Base-by-base conservation (phyloP, 2,329 filamentous ascomycete genomes). In the Diaporthe citrichinensis region DNA sequence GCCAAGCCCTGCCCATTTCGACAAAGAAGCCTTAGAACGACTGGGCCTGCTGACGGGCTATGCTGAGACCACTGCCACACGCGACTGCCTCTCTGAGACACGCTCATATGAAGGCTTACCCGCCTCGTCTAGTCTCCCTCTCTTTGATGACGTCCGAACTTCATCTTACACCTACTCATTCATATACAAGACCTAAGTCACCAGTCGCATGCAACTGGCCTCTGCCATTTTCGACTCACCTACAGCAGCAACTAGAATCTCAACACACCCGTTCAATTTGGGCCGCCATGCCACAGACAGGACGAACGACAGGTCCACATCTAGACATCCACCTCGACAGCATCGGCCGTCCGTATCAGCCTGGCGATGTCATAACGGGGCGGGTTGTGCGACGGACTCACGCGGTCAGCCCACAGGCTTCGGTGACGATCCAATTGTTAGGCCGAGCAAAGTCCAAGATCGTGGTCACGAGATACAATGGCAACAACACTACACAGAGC, bases 391-490 rank as follows among this genome's bases (percentile, higher is more conserved):
- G 82, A 31, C 77, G 46, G 17, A 49, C 53, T 0, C 79, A 76
- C 25, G 72, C 79, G 1, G 77, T 82, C 44, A 79, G 78, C 2
- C 76, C 79, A 0, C 65, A 74, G 10, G 79, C 81, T 1, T 59
- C 67, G 0, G 53, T 84, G 2, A 76, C 44, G 7, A 72, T 84
- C 2, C 73, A 67, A 0, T 73, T 84, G 3, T 55, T 77, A 2
- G 83, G 82, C 3, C 74, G 80, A 14, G 76, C 79, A 15, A 81
- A 83, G 31, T 74, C 80, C 9, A 83, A 80, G 36, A 78, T 81
- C 6, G 41, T 74, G 1, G 78, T 58, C 67, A 78, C 41, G 71
- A 72, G 20, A 51, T 39, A 23, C 14, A 5, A 8, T 36, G 58
- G 71, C 12, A 41, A 65, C 17, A 57, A 2, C 3, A 65, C 46